Conservation (phyloP, 2,329 filamentous ascomycete species). For the Emergomyces orientalis region DNA sequence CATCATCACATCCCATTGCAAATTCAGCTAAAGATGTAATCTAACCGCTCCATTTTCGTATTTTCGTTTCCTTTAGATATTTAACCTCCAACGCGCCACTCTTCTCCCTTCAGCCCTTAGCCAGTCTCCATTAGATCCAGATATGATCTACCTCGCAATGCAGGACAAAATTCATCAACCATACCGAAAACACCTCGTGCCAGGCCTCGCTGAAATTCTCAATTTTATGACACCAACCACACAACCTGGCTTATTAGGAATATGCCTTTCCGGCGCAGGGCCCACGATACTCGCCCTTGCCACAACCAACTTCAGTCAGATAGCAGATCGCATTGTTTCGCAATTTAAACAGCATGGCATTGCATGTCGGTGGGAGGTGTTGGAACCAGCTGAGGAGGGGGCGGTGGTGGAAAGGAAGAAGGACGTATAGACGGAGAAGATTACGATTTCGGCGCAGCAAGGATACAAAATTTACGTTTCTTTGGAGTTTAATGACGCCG, state of each 20-base stretch:
- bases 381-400: constrained; percentile 71
- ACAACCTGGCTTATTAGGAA: constrained; percentile 80
- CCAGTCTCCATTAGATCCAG: constrained; percentile 78
- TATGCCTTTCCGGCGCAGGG: constrained; percentile 89
- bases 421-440: constrained; percentile 1
- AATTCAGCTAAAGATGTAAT: background rate
- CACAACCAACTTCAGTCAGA: constrained; percentile 78
- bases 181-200: constrained; percentile 84
- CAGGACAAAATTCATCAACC: constrained; percentile 98
- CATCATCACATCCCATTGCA: background rate
- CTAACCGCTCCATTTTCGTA: constrained; percentile 2
- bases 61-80: constrained; percentile 37
- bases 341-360: constrained; percentile 60
- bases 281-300: constrained; percentile 91
- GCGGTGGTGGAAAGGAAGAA: constrained; percentile 29
- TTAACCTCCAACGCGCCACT: constrained; percentile 91
- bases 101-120: constrained; percentile 83
- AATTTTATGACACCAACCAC: constrained; percentile 80
- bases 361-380: constrained; percentile 72
- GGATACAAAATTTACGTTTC: background rate
- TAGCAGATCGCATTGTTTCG: constrained; percentile 67
- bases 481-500: background rate
- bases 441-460: background rate
- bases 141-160: constrained; percentile 96
- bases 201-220: constrained; percentile 82